Evolutionary conservation across 768 basidiomycete genomes (phyloP).

Genomic region (Termitomyces sp.): DNA sequence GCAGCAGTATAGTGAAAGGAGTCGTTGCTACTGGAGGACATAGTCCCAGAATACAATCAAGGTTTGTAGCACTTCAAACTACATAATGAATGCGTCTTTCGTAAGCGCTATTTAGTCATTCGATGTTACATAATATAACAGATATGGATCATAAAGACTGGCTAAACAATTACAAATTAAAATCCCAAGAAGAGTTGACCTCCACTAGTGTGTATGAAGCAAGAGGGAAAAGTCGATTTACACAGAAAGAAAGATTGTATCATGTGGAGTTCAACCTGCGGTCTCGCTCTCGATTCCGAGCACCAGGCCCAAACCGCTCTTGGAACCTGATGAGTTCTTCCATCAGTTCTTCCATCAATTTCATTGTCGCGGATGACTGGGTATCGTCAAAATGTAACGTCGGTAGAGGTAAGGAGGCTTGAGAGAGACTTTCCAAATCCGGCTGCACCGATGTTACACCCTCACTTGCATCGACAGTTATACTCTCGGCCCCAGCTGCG

Average conservation of each 20-base stretch:
- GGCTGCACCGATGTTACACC: not conserved
- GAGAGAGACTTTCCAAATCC: not conserved
- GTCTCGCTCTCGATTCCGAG: constrained; percentile 47
- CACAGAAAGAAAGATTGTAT: not conserved
- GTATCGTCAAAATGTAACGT: constrained; percentile 9
- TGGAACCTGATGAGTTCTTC: constrained; percentile 85
- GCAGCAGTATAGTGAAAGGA: constrained; percentile 2
- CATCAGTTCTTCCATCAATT: constrained; percentile 88
- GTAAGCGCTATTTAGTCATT: not conserved
- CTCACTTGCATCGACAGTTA: constrained; percentile 13
- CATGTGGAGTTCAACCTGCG: constrained; percentile 30
- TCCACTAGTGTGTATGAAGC: not conserved
- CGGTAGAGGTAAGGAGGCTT: not conserved
- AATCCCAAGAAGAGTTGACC: not conserved
- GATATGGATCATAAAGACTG: not conserved
- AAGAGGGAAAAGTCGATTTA: not conserved
- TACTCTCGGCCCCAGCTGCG: constrained; percentile 10
- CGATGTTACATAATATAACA: constrained; percentile 2
- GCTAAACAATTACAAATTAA: not conserved
- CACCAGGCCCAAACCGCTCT: constrained; percentile 68
- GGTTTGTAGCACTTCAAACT: not conserved
- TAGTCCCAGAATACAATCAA: not conserved
- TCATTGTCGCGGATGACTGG: constrained; percentile 49
- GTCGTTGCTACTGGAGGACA: not conserved
- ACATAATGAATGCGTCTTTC: not conserved